Conservation (phyloP, 169 alveolate species). For the Theileria equi region DNA sequence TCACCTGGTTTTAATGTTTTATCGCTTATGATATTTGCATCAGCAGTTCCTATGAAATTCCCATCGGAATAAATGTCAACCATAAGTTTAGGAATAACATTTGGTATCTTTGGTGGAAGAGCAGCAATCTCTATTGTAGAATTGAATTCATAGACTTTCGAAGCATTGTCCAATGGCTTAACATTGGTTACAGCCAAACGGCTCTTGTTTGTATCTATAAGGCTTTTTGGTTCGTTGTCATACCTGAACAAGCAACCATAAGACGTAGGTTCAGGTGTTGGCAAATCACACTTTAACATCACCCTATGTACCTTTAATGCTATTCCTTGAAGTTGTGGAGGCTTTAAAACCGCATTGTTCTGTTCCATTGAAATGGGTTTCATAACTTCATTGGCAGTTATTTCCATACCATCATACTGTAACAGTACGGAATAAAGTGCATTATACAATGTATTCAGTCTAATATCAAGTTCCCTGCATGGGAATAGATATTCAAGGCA, state of each 20-base stretch:
- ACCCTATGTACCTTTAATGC: conserved; percentile 41
- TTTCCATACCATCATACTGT: conserved; percentile 24
- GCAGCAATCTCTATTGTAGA: conserved; percentile 50
- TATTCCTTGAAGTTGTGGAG: conserved; percentile 36
- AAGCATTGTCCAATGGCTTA: conserved; percentile 54
- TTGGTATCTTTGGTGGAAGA: conserved; percentile 76
- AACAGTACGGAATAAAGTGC: conserved; percentile 71
- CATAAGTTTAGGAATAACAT: conserved; percentile 73
- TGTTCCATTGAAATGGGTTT: conserved; percentile 19
- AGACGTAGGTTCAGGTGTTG: conserved; percentile 29
- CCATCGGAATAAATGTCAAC: conserved; percentile 66
- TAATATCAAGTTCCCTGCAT: conserved; percentile 80
- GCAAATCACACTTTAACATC: conserved; percentile 30
- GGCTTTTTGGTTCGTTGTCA: conserved; percentile 41
- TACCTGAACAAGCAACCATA: conserved; percentile 55
- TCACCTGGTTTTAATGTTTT: conserved; percentile 60
- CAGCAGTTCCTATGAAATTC: conserved; percentile 52
- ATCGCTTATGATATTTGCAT: conserved; percentile 61
- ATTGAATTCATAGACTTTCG: conserved; percentile 67
- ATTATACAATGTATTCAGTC: conserved; percentile 78
- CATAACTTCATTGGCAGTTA: conserved; percentile 7
- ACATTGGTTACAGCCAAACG: conserved; percentile 6
- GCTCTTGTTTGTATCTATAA: conserved; percentile 1
- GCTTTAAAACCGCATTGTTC: conserved; percentile 20
- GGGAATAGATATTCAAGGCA: conserved; percentile 81